Evolutionary conservation across 1,284 basidiomycete genomes (phyloP).

Genomic region (Cutaneotrichosporon dermatis): DNA sequence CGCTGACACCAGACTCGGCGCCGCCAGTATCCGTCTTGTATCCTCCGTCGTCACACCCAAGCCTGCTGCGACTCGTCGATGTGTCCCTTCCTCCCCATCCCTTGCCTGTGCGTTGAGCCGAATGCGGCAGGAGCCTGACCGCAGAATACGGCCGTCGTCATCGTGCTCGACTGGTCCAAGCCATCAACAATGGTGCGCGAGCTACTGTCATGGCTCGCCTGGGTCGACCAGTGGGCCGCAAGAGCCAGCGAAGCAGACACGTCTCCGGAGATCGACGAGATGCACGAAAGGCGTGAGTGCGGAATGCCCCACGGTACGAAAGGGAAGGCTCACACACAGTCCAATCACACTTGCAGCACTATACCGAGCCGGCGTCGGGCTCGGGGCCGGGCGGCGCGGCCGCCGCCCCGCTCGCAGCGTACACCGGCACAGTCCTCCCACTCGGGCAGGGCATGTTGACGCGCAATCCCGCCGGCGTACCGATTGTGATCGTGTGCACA

Average conservation of each 20-base stretch:
- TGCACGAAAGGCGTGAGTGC: conserved; percentile 70
- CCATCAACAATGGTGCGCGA: conserved; percentile 81
- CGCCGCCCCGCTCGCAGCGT: conserved; percentile 20
- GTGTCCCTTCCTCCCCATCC: conserved; percentile 67
- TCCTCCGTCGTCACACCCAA: conserved; percentile 69
- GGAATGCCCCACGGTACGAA: too few species aligned
- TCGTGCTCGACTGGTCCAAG: conserved; percentile 91
- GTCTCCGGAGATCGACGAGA: conserved; percentile 63
- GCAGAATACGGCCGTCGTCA: conserved; percentile 74
- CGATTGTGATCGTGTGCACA: conserved; percentile 84
- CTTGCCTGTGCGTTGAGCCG: conserved; percentile 29
- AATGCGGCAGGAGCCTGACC: background rate
- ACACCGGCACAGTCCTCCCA: conserved; percentile 56
- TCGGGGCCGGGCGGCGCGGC: background rate
- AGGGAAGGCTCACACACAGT: conserved; percentile 53
- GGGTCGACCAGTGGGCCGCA: conserved; percentile 71
- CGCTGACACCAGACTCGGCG: conserved; percentile 61
- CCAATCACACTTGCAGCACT: conserved; percentile 80
- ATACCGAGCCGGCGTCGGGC: conserved; percentile 63
- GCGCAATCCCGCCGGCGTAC: conserved; percentile 74
- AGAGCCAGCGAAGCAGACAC: conserved; percentile 13
- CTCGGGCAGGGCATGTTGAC: conserved; percentile 73
- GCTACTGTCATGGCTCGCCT: conserved; percentile 74
- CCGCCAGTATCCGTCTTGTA: conserved; percentile 83
- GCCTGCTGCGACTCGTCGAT: conserved; percentile 73